Percentiles rank a stretch among this genome's conserved stretches.
These are phyloP conservation scores for Vigna mungo DNA, from an alignment of 306 rosid species.

Conservation along the genomic window DNA sequence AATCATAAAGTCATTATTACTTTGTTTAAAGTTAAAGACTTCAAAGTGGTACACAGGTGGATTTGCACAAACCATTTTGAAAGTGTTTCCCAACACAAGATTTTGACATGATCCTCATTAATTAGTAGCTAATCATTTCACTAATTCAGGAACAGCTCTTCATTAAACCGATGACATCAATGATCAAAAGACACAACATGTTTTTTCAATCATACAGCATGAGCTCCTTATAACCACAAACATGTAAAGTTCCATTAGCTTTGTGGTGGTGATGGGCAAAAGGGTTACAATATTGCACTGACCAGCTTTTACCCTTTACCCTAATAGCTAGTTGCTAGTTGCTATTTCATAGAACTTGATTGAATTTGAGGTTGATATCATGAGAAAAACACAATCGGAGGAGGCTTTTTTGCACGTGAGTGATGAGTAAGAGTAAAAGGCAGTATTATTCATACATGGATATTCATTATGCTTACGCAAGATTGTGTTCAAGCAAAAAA, in stretches of 20 bases:
- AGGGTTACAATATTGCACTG: constrained; percentile 15
- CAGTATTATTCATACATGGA: neutral
- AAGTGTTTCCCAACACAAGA: constrained; percentile 2
- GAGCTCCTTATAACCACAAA: neutral
- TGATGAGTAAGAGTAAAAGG: neutral
- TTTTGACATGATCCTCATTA: constrained; percentile 5
- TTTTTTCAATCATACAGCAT: neutral
- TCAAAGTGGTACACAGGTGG: constrained; percentile 39
- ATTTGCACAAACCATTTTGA: constrained; percentile 26
- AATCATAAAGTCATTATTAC: constrained; percentile 43
- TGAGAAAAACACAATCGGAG: constrained; percentile 29
- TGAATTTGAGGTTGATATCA: neutral
- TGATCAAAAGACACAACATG: neutral
- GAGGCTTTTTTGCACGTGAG: neutral
- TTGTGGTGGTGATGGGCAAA: constrained; percentile 4
- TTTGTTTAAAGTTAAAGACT: constrained; percentile 41
- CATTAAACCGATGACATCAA: neutral
- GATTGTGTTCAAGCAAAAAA: constrained; percentile 23
- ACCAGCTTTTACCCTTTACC: neutral
- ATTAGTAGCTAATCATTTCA: constrained; percentile 5
- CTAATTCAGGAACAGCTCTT: neutral
- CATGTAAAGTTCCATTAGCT: neutral
- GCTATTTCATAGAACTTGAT: neutral
- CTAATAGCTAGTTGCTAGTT: neutral
- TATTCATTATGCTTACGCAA: neutral